Conservation (phyloP, 108 stramenopile genomes). For the Parietichytrium sp. region DNA sequence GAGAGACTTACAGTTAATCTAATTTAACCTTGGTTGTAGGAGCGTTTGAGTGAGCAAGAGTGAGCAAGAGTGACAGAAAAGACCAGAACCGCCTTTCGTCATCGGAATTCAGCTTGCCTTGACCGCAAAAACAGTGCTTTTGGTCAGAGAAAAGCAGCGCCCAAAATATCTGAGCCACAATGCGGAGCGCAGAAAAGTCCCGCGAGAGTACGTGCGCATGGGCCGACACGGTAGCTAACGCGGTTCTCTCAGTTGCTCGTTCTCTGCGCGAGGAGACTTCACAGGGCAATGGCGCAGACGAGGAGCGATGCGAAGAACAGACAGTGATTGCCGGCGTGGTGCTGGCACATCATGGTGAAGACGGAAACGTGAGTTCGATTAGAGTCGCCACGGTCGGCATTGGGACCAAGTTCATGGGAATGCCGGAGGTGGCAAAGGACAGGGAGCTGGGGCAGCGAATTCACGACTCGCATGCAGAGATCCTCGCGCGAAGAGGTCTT, state of each 20-base stretch:
- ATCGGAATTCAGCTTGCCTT: too few relatives aligned
- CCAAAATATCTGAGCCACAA: too few relatives aligned
- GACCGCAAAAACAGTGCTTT: too few relatives aligned
- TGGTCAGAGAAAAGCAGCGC: too few relatives aligned
- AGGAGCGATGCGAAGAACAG: background rate
- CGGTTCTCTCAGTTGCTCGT: too few relatives aligned
- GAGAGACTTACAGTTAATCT: too few relatives aligned
- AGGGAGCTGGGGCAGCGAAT: background rate
- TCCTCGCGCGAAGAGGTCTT: conserved; percentile 16
- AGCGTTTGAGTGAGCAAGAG: too few relatives aligned
- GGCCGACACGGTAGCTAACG: background rate
- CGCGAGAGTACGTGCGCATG: background rate
- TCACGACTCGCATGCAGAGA: conserved; percentile 37
- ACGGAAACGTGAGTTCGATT: background rate
- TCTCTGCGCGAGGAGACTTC: background rate
- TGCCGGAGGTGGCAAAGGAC: background rate
- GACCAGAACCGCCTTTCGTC: too few relatives aligned
- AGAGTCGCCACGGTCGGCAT: conserved; percentile 6
- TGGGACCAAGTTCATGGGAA: conserved; percentile 34
- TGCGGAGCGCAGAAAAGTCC: conserved; percentile 18
- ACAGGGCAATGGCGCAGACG: background rate
- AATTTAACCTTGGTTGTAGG: too few relatives aligned
- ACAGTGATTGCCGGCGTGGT: conserved; percentile 4
- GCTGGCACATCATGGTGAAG: background rate
- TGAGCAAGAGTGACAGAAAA: too few relatives aligned